These are phyloP conservation scores for Fusarium lateritium DNA, from an alignment of 2,329 filamentous ascomycete genomes.

Conservation along the genomic window DNA sequence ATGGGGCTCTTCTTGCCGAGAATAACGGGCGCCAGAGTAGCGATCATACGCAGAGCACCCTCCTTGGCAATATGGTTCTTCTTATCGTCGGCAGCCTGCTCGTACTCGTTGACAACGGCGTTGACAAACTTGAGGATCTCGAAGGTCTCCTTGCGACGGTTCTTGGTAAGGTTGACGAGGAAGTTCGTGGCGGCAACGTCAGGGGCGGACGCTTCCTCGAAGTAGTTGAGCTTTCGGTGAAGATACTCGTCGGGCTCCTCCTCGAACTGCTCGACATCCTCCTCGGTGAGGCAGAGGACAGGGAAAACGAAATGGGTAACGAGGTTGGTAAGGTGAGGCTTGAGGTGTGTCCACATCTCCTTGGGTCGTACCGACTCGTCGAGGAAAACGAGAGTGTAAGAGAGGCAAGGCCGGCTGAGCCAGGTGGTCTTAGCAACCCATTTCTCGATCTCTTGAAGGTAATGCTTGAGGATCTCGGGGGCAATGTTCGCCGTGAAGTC, in stretches of 20 bases:
- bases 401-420: conserved; percentile 94
- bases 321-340: conserved; percentile 92
- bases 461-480: conserved; percentile 95
- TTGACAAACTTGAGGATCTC: conserved; percentile 96
- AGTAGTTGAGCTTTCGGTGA: conserved; percentile 97
- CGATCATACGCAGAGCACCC: conserved; percentile 96
- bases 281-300: conserved; percentile 90
- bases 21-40: conserved; percentile 92
- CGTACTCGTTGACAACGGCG: conserved; percentile 93
- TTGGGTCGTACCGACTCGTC: conserved; percentile 98
- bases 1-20: conserved; percentile 99
- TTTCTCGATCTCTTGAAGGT: conserved; percentile 94
- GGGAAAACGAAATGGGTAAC: conserved; percentile 97
- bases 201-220: conserved; percentile 95
- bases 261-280: conserved; percentile 94
- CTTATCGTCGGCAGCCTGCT: conserved; percentile 84
- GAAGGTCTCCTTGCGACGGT: conserved; percentile 94
- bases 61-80: conserved; percentile 98
- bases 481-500: conserved; percentile 92
- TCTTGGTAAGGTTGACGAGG: conserved; percentile 93
- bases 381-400: conserved; percentile 93
- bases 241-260: conserved; percentile 97
- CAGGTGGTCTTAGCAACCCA: conserved; percentile 96
- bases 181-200: conserved; percentile 98
- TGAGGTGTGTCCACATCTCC: conserved; percentile 94